Evolutionary conservation across 805 yeast genomes (phyloP), one percentile per base, ranked within the genome.

Genomic region (Nakazawaea siamensis): DNA sequence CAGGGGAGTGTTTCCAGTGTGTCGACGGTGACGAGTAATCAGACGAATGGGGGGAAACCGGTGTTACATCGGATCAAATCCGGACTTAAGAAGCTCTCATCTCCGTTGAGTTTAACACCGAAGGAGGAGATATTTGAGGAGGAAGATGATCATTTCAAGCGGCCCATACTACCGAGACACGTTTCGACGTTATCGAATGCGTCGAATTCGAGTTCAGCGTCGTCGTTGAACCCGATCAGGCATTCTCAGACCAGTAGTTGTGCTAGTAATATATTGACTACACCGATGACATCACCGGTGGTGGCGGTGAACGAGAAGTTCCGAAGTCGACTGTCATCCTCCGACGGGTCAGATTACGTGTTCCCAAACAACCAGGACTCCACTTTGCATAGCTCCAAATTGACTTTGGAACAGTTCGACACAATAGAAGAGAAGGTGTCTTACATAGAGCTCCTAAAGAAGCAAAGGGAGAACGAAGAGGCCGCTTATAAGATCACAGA

Each of bases 251-350:
- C 33, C 12, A 37, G 23, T 19, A 37, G 39, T 15, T 16, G 29
- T 4, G 19, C 29, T 8, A 32, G 24, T n/a, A 16, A 20, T 9
- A 15, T 23, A 16, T 17, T 28, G 18, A 24, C 30, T 1, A 31
- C 36, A 4, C 35, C 39, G 10, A 24, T 37, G n/a, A 20, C 36
- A 5, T 37, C 39, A 13, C 39, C 39, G 5, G 21, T 37, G 14
- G 28, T 37, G 3, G 28, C 39, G 2, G 31, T 37, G 20, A 37
- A 31, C 13, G 39, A 37, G 18, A 37, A 37, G 23, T 37, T 37
- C 18, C 17, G 27, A 20, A 27, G 23, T n/a, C n/a, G n/a, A n/a
- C n/a, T n/a, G n/a, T n/a, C n/a, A n/a, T 31, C 28, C 8, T 24
- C 34, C 12, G 21, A 31, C 28, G 27, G 31, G 11, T 33, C 31